These are phyloP conservation scores for Chytridiales sp. DNA, from an alignment of 371 early-diverging fungal genomes.

Conservation along the genomic window DNA sequence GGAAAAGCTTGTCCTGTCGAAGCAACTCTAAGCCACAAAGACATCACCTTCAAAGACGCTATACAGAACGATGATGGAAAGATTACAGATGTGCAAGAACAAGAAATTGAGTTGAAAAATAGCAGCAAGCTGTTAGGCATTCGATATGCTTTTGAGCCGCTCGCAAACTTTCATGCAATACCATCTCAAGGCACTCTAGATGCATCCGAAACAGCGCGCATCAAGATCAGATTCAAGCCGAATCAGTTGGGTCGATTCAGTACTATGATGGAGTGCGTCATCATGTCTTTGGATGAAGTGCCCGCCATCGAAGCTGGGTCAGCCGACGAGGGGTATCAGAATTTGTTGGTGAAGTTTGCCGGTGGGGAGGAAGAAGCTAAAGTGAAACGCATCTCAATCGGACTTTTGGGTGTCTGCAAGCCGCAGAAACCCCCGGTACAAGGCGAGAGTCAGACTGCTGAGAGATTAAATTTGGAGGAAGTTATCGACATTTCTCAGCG, in stretches of 20 bases:
- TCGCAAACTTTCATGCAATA: conserved; percentile 39
- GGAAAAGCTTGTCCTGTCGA: conserved; percentile 39
- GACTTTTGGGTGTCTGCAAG: too few species aligned
- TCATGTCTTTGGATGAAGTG: conserved; percentile 19
- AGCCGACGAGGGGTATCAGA: background rate
- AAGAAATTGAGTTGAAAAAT: conserved; percentile 24
- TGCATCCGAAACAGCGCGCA: conserved; percentile 18
- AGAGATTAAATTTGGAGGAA: too few species aligned
- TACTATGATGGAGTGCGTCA: conserved; percentile 24
- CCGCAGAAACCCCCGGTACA: too few species aligned
- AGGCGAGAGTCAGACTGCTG: background rate
- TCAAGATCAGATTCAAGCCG: conserved; percentile 38
- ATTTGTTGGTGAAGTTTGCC: conserved; percentile 9
- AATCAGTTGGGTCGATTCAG: conserved; percentile 44
- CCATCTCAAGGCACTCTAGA: conserved; percentile 31
- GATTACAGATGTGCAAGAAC: background rate
- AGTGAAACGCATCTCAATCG: background rate
- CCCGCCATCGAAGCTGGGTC: conserved; percentile 14
- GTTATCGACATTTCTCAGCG: background rate
- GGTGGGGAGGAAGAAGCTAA: background rate
- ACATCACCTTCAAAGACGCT: conserved; percentile 17
- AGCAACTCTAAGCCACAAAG: conserved; percentile 16
- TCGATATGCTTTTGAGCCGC: conserved; percentile 22
- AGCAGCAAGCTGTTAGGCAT: conserved; percentile 28
- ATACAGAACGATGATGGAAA: background rate